These are phyloP conservation scores for Chrysanthemum seticuspe DNA, from an alignment of 129 eudicot species.

Conservation along the genomic window DNA sequence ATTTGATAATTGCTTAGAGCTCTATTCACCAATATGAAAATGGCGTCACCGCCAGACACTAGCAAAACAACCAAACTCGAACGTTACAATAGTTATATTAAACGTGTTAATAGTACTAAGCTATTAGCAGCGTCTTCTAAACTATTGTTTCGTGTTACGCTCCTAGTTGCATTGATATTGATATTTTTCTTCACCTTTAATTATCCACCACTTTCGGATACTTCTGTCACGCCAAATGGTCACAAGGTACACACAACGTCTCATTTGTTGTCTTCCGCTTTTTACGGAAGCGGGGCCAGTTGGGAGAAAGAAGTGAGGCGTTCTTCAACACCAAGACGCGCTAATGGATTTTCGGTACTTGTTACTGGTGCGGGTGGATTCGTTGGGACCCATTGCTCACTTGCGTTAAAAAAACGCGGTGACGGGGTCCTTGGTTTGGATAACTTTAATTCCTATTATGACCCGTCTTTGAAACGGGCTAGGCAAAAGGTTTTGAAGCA, in stretches of 20 bases:
- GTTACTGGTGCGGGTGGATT: slow-evolving; percentile 87
- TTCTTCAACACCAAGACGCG: slow-evolving; percentile 68
- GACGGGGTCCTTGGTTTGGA: slow-evolving; percentile 76
- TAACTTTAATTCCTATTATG: slow-evolving; percentile 65
- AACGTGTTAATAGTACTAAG: slow-evolving; percentile 77
- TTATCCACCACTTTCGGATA: slow-evolving; percentile 55
- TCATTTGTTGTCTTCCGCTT: slow-evolving; percentile 65
- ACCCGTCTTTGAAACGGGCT: slow-evolving; percentile 67
- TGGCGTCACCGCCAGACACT: slow-evolving; percentile 63
- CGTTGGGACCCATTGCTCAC: slow-evolving; percentile 63
- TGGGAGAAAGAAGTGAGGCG: slow-evolving; percentile 80
- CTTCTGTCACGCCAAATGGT: background rate
- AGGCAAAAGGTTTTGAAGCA: slow-evolving; percentile 42
- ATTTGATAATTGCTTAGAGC: slow-evolving; percentile 16
- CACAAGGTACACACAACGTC: slow-evolving; percentile 47
- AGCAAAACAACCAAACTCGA: slow-evolving; percentile 85
- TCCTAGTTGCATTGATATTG: slow-evolving; percentile 55
- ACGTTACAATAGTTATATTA: slow-evolving; percentile 80
- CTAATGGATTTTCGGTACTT: slow-evolving; percentile 55
- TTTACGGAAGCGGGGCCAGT: slow-evolving; percentile 69
- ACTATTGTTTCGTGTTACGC: slow-evolving; percentile 81
- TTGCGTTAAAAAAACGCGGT: slow-evolving; percentile 66
- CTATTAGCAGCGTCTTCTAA: slow-evolving; percentile 85
- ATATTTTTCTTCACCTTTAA: slow-evolving; percentile 77
- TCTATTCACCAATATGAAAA: slow-evolving; percentile 11